phyloP scores from a whole-genome alignment of 2,329 filamentous ascomycete species.

The Emergomyces africanus region DNA sequence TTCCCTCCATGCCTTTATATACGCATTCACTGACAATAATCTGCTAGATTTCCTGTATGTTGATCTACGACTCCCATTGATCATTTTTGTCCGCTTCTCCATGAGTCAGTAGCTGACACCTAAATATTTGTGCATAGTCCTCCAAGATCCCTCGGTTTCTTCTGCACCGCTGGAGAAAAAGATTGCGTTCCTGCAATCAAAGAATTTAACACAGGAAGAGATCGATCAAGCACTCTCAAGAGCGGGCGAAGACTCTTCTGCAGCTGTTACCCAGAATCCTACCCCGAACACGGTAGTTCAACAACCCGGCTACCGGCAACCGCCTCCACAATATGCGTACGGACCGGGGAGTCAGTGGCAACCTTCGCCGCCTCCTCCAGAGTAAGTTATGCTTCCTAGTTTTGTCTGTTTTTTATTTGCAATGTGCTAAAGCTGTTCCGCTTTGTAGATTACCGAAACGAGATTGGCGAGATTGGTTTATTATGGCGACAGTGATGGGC shows the following conservation, averaged over 20 bases:
- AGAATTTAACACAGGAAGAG: constrained; percentile 95
- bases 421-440: background rate
- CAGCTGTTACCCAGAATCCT: constrained; percentile 35
- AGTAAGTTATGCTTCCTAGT: constrained; percentile 27
- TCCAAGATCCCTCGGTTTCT: constrained; percentile 86
- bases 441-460: constrained; percentile 50
- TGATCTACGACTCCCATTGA: background rate
- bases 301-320: constrained; percentile 26
- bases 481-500: constrained; percentile 92
- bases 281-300: constrained; percentile 33
- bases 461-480: constrained; percentile 99
- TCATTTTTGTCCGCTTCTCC: background rate
- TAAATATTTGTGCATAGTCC: constrained; percentile 43
- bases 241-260: constrained; percentile 40
- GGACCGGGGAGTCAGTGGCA: constrained; percentile 42
- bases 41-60: constrained; percentile 41
- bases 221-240: constrained; percentile 73
- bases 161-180: constrained; percentile 85
- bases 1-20: constrained; percentile 15
- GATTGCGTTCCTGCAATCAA: constrained; percentile 84
- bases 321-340: constrained; percentile 35
- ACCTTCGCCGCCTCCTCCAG: constrained; percentile 39
- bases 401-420: background rate
- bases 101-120: background rate
- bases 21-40: constrained; percentile 15